Evolutionary conservation across 371 early-diverging fungal genomes (phyloP).

Genomic region (Nematocida sp.): DNA sequence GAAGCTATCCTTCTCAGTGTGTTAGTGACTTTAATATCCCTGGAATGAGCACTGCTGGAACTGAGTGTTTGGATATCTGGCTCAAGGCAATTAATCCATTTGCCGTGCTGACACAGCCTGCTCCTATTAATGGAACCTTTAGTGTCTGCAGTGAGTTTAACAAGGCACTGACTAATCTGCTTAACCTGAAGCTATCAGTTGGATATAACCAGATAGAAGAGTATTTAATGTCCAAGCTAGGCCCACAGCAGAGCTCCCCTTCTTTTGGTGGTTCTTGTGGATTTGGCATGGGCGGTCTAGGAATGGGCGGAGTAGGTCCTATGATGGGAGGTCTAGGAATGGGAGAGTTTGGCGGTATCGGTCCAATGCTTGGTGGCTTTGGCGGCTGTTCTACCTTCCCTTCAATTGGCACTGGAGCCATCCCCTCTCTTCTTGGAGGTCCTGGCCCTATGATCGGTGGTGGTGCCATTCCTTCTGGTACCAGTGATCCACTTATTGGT

Average conservation of each 20-base stretch:
- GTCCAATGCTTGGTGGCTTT: too few relatives aligned
- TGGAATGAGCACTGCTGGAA: slow-evolving; percentile 2
- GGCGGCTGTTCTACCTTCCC: too few relatives aligned
- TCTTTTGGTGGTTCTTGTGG: too few relatives aligned
- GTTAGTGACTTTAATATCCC: neutral
- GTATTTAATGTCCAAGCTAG: neutral
- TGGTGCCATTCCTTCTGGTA: too few relatives aligned
- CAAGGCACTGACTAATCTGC: slow-evolving; percentile 12
- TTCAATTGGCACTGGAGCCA: too few relatives aligned
- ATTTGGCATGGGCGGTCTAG: neutral
- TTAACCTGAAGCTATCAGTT: slow-evolving; percentile 14
- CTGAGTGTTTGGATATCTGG: slow-evolving; percentile 47
- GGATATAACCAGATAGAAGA: slow-evolving; percentile 10
- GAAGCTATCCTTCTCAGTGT: neutral
- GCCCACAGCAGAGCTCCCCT: too few relatives aligned
- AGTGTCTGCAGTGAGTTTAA: slow-evolving; percentile 31
- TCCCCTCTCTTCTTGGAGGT: too few relatives aligned
- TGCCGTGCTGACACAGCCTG: neutral
- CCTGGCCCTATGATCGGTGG: too few relatives aligned
- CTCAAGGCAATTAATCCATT: slow-evolving; percentile 39
- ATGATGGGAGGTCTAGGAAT: neutral
- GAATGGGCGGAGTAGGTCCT: neutral
- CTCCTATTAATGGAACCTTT: neutral
- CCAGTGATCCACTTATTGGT: too few relatives aligned
- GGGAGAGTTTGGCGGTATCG: neutral